Base-by-base conservation (phyloP, 352 stramenopile genomes). In the Phytophthora hibernalis region DNA sequence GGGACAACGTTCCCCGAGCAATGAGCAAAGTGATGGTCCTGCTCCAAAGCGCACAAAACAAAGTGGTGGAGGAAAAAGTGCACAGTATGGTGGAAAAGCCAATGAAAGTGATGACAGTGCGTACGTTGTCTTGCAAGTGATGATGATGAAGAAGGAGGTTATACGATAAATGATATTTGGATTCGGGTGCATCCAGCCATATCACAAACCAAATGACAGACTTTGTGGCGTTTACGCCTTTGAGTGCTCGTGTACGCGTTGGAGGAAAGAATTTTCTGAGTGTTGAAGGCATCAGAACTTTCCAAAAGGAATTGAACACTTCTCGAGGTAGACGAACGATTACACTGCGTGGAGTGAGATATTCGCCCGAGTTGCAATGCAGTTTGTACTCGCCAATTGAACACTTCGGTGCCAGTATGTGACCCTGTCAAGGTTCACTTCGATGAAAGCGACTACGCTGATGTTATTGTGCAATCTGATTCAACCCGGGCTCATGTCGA, bases 31-130 rank as follows among this genome's bases (percentile, higher is more conserved):
- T 44, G 13, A 16, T 44, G 8, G 16, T 20, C 37, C 20, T 3
- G 15, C 12, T 12, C 37, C 6, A 15, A 44, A 44, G 37, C 37
- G 33, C 16, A 12, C 33, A 40, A 40, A 40, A 12, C 33, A n/a
- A 20, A 38, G 38, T 51, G 54, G 43, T 35, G n/a, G n/a, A n/a
- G 54, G 42, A 24, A 61, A 44, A 24, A 45, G 30, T 37, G 54
- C 30, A 5, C 53, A 61, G 13, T 4, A 5, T 49, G 31, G 54
- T 24, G 37, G 15, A 16, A 65, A 58, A 18, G 37, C 10, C 15
- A 54, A 65, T 58, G 57, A 58, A 58, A 53, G 47, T 47, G 57
- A 65, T 57, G 57, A 52, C 24, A 56, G 40, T 9, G 48, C 57
- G 7, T 65, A 59, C 48, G 48, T 38, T 16, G 38, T 47, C 38